These are phyloP conservation scores for Pezicula radicicola DNA, from an alignment of 2,329 filamentous ascomycete species.

Conservation along the genomic window DNA sequence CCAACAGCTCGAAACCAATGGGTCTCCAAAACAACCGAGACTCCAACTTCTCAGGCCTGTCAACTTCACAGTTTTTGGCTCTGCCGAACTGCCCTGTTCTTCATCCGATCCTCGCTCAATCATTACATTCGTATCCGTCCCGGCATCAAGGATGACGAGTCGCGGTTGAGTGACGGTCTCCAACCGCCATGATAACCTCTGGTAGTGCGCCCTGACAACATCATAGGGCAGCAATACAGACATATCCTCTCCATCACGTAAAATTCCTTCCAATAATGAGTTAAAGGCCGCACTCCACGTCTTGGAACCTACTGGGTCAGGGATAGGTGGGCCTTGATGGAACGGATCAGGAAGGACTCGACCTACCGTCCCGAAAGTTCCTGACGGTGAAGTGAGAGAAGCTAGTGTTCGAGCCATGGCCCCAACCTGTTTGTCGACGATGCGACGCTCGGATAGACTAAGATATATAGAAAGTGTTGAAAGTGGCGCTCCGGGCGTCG, in stretches of 20 bases:
- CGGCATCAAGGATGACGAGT: constrained; percentile 52
- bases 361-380: constrained; percentile 24
- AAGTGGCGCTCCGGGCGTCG: constrained; percentile 17
- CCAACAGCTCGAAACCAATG: constrained; percentile 50
- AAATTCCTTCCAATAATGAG: constrained; percentile 49
- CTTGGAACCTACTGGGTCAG: constrained; percentile 23
- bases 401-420: constrained; percentile 22
- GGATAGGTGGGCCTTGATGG: constrained; percentile 4
- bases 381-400: constrained; percentile 21
- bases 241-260: constrained; percentile 60
- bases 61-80: constrained; percentile 29
- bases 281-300: constrained; percentile 58
- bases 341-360: constrained; percentile 20
- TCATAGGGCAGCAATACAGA: constrained; percentile 55
- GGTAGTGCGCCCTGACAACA: constrained; percentile 49
- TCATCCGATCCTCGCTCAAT: constrained; percentile 27
- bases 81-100: constrained; percentile 4
- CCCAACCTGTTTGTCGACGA: constrained; percentile 26
- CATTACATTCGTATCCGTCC: constrained; percentile 47
- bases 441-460: constrained; percentile 16
- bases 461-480: constrained; percentile 23
- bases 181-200: constrained; percentile 44
- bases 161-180: constrained; percentile 49
- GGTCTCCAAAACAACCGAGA: constrained; percentile 57
- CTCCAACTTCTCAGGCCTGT: constrained; percentile 57